These are phyloP conservation scores for Phellinidium pouzarii DNA, from an alignment of 1,284 basidiomycete genomes.

Conservation along the genomic window DNA sequence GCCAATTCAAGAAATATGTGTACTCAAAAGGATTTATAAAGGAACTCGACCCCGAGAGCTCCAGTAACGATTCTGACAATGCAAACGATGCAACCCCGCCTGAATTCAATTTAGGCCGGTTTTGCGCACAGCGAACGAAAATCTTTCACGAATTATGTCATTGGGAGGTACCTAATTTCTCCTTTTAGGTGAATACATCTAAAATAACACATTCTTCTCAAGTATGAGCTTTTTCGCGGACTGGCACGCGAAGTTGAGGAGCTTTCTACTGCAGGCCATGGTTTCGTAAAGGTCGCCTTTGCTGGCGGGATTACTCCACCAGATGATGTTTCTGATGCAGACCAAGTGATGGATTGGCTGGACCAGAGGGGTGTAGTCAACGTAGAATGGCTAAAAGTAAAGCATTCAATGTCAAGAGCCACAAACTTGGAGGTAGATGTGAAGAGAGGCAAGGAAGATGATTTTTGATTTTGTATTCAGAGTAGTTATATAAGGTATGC, in stretches of 20 bases:
- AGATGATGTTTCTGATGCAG: slow-evolving; percentile 59
- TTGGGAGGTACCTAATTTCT: slow-evolving; percentile 64
- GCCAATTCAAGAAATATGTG: not conserved
- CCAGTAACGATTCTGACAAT: slow-evolving; percentile 26
- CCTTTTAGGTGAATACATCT: not conserved
- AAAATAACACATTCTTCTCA: not conserved
- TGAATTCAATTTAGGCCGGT: slow-evolving; percentile 58
- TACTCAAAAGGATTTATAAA: slow-evolving; percentile 10
- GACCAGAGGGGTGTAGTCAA: slow-evolving; percentile 65
- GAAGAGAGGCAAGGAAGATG: slow-evolving; percentile 38
- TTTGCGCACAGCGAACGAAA: slow-evolving; percentile 63
- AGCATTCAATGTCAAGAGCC: slow-evolving; percentile 67
- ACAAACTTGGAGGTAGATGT: slow-evolving; percentile 48
- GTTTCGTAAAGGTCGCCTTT: slow-evolving; percentile 52
- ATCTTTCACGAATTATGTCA: slow-evolving; percentile 74
- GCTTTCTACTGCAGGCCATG: slow-evolving; percentile 33
- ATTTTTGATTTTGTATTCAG: slow-evolving; percentile 4
- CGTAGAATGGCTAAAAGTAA: slow-evolving; percentile 59
- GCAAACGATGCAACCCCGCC: slow-evolving; percentile 27
- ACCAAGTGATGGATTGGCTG: slow-evolving; percentile 76
- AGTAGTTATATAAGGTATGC: no score
- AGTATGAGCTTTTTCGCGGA: slow-evolving; percentile 54
- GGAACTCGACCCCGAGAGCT: slow-evolving; percentile 23
- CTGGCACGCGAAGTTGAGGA: slow-evolving; percentile 51
- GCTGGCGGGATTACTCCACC: slow-evolving; percentile 49